Conservation (phyloP, 495 filamentous ascomycete species). For the Sphaerosporella brunnea region DNA sequence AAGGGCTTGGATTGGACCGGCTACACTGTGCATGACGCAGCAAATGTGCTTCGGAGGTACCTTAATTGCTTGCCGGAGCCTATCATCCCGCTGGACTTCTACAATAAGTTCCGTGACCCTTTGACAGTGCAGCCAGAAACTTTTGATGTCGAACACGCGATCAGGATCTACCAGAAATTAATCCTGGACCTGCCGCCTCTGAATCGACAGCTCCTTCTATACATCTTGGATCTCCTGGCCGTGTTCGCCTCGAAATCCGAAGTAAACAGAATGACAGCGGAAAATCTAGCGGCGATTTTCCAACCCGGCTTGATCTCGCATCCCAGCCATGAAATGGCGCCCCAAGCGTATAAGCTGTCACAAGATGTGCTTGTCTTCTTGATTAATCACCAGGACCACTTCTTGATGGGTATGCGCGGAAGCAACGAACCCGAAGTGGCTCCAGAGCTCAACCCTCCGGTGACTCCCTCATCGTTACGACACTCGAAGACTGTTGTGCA, state of each 20-base stretch:
- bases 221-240: conserved; percentile 92
- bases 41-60: conserved; percentile 88
- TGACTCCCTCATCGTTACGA: conserved; percentile 36
- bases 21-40: conserved; percentile 97
- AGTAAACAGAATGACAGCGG: conserved; percentile 86
- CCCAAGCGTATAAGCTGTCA: conserved; percentile 79
- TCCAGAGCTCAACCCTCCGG: conserved; percentile 31
- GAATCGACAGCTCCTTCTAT: conserved; percentile 87
- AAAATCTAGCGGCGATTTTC: conserved; percentile 93
- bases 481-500: conserved; percentile 39
- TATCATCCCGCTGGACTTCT: conserved; percentile 88
- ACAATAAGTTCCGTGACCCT: conserved; percentile 76
- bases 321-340: conserved; percentile 85
- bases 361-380: conserved; percentile 96
- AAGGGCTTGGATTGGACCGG: conserved; percentile 95
- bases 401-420: conserved; percentile 28
- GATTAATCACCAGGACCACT: conserved; percentile 63
- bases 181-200: conserved; percentile 86
- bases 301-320: conserved; percentile 92
- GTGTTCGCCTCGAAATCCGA: conserved; percentile 97
- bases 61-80: conserved; percentile 89
- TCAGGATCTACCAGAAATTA: conserved; percentile 64
- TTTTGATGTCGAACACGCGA: conserved; percentile 62
- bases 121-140: conserved; percentile 43
- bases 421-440: conserved; percentile 10